Conservation (phyloP, 1,284 basidiomycete species). For the Irpex sp. region DNA sequence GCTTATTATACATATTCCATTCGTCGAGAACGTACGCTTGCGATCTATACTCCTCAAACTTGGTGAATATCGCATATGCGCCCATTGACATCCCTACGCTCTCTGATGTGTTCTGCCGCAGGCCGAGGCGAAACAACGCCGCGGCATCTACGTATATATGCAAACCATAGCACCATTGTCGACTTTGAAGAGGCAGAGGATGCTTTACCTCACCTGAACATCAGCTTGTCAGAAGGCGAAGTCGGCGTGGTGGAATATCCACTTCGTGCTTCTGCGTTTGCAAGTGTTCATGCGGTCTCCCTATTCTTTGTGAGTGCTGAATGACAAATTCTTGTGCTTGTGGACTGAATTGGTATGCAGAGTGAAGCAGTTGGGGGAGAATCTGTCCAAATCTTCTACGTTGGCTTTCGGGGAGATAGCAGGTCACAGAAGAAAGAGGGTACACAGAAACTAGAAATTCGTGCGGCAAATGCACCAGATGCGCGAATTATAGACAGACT, state of each 20-base stretch:
- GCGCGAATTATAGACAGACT: constrained; percentile 60
- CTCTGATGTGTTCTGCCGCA: constrained; percentile 21
- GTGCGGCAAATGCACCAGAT: constrained; percentile 68
- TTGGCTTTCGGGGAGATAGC: constrained; percentile 79
- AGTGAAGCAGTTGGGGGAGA: constrained; percentile 65
- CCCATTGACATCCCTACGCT: too few species aligned
- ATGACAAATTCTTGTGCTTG: constrained; percentile 6
- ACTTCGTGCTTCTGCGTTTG: constrained; percentile 66
- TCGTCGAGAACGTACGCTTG: constrained; percentile 72
- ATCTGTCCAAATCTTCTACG: constrained; percentile 62
- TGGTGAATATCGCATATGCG: constrained; percentile 40
- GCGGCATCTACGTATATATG: constrained; percentile 62
- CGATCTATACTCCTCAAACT: constrained; percentile 71
- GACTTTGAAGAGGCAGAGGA: constrained; percentile 72
- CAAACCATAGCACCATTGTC: constrained; percentile 68
- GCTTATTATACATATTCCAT: constrained; percentile 79
- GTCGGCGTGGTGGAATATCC: constrained; percentile 72
- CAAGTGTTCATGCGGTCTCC: constrained; percentile 69
- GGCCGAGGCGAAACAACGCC: constrained; percentile 72
- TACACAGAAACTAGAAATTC: constrained; percentile 61
- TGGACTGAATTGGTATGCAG: constrained; percentile 32
- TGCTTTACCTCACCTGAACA: constrained; percentile 65
- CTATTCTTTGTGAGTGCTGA: constrained; percentile 67
- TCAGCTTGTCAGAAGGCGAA: constrained; percentile 67
- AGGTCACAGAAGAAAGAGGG: constrained; percentile 54